Base-by-base conservation (phyloP, 495 filamentous ascomycete species). In the Neurospora sp. region DNA sequence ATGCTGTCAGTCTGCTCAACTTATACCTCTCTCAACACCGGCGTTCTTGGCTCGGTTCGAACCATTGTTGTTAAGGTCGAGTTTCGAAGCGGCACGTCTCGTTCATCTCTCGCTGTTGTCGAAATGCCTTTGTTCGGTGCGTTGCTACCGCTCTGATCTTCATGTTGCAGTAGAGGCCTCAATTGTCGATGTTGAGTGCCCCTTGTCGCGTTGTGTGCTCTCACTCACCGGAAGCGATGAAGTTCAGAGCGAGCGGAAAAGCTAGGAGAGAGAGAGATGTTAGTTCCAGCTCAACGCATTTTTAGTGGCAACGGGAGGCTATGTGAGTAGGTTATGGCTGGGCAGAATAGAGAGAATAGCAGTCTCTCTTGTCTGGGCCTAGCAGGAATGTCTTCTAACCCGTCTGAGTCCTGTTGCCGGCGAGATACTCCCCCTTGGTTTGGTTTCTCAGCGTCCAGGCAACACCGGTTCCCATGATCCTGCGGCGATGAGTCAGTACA, bases 221-320 rank as follows among this genome's bases (percentile, higher is more conserved):
- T 77, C 69, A 93, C 92, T 93, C 88, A 94, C 92, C 92, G 79
- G 91, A 92, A 77, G 91, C 92, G 78, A 93, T 92, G 83, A 93
- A 94, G 81, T 94, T 93, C 74, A 94, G 84, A 73, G 92, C 90
- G 79, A 94, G 84, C 46, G 92, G 92, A 66, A 92, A 82, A 73
- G 89, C 92, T 94, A 69, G 37, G 69, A 42, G 18, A 71, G 27
- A 74, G 12, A 11, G 11, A 39, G 4, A 35, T 39, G 80, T 82
- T 74, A 80, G 79, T 46, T 69, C 70, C 20, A 10, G 23, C 39
- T 42, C 48, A 41, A 39, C 31, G 44, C 20, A n/a, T 40, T 10
- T 31, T 12, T 14, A 11, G 38, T 27, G 27, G 44, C 9, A 39
- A 72, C 10, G 31, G 41, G 39, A 20, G 42, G 20, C 20, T 31